phyloP scores from a whole-genome alignment of 192 early-diverging fungal genomes.

The Dissophora ornata region DNA sequence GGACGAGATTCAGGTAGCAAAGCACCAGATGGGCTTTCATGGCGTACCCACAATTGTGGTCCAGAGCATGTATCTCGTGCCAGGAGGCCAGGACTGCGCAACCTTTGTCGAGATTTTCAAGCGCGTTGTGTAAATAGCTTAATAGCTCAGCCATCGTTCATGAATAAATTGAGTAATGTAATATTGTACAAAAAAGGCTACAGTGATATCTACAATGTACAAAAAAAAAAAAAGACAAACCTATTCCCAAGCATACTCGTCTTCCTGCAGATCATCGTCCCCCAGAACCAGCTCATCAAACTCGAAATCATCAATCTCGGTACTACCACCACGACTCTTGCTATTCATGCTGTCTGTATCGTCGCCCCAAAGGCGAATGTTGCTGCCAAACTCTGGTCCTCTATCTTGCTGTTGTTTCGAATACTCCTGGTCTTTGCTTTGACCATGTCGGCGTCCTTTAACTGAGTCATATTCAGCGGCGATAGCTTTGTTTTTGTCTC shows the following conservation, averaged over 20 bases:
- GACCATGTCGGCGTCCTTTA: too few species aligned
- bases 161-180: too few species aligned
- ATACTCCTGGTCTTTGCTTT: too few species aligned
- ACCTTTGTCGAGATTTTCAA: constrained; percentile 34
- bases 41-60: constrained; percentile 29
- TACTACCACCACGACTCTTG: background rate
- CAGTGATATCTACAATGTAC: too few species aligned
- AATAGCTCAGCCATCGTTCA: too few species aligned
- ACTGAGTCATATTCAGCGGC: too few species aligned
- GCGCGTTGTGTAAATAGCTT: constrained; percentile 16
- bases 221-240: background rate
- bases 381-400: too few species aligned
- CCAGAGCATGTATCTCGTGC: constrained; percentile 30
- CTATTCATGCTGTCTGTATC: constrained; percentile 2
- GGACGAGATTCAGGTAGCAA: constrained; percentile 18
- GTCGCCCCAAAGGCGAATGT: too few species aligned
- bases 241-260: constrained; percentile 3
- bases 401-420: too few species aligned
- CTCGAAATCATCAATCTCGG: constrained; percentile 12
- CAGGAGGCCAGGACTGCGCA: constrained; percentile 11
- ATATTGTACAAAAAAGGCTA: too few species aligned
- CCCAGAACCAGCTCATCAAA: constrained; percentile 6
- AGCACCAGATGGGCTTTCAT: constrained; percentile 20
- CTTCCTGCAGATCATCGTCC: constrained; percentile 2
- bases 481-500: too few species aligned